Evolutionary conservation across 345 rosid genomes (phyloP).

Genomic region (Eucalyptus cloeziana): DNA sequence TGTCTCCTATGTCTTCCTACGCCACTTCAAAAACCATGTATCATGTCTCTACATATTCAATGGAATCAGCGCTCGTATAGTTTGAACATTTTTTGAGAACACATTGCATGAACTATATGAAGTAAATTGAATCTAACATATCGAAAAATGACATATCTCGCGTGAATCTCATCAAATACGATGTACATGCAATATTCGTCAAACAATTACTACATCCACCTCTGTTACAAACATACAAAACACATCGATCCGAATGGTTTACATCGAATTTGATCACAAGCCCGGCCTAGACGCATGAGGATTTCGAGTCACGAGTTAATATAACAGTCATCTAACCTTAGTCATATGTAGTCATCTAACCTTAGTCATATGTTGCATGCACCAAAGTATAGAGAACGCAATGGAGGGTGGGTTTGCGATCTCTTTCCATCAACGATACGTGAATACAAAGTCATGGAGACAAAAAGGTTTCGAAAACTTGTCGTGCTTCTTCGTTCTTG

Average conservation of each 20-base stretch:
- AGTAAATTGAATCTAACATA: neutral
- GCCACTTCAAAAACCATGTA: neutral
- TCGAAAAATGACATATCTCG: neutral
- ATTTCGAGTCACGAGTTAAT: neutral
- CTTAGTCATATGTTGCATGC: neutral
- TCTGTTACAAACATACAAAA: neutral
- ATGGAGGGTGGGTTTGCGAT: neutral
- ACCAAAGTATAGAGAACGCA: neutral
- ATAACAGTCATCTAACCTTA: neutral
- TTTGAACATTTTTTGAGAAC: neutral
- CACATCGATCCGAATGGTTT: neutral
- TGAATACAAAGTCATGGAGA: neutral
- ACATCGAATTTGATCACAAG: neutral
- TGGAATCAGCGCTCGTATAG: neutral
- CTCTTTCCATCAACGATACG: neutral
- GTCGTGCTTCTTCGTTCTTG: neutral
- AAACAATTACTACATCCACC: neutral
- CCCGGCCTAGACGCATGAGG: neutral
- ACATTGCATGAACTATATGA: rapidly evolving
- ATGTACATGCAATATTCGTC: neutral
- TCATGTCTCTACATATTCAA: neutral
- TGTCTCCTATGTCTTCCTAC: neutral
- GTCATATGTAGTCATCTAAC: neutral
- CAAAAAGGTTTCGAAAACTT: neutral
- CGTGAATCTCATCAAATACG: neutral